These are phyloP conservation scores for Amphirosellinia nigrospora DNA, from an alignment of 495 filamentous ascomycete genomes.

Conservation along the genomic window DNA sequence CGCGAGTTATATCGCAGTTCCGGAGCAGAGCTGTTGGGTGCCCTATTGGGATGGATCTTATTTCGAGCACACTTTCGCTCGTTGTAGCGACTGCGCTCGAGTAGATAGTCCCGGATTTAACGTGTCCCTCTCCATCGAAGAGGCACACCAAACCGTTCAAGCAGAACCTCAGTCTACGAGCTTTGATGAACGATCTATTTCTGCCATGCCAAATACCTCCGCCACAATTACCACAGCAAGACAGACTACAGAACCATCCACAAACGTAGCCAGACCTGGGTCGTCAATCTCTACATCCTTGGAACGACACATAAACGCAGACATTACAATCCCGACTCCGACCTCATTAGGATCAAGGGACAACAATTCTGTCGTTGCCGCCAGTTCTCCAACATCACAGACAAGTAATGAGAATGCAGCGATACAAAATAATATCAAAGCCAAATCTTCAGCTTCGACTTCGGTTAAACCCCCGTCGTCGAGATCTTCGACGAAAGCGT, in stretches of 20 bases:
- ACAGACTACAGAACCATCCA: slow-evolving; percentile 28
- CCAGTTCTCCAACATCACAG: slow-evolving; percentile 30
- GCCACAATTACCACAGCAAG: slow-evolving; percentile 27
- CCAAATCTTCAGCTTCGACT: slow-evolving; percentile 32
- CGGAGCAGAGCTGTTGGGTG: slow-evolving; percentile 32
- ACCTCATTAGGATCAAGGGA: slow-evolving; percentile 27
- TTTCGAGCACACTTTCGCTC: slow-evolving; percentile 27
- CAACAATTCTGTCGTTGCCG: slow-evolving; percentile 26
- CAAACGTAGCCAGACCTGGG: slow-evolving; percentile 28
- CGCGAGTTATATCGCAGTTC: slow-evolving; percentile 22
- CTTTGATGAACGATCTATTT: slow-evolving; percentile 22
- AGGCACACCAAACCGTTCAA: slow-evolving; percentile 10
- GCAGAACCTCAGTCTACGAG: slow-evolving; percentile 22
- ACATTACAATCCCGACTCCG: slow-evolving; percentile 22
- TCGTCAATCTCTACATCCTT: slow-evolving; percentile 24
- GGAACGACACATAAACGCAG: slow-evolving; percentile 25
- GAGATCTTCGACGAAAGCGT: slow-evolving; percentile 20
- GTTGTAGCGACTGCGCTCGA: slow-evolving; percentile 34
- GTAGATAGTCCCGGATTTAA: slow-evolving; percentile 24
- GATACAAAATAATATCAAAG: slow-evolving; percentile 27
- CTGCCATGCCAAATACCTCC: slow-evolving; percentile 25
- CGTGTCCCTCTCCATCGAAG: neutral
- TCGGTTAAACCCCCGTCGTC: slow-evolving; percentile 36
- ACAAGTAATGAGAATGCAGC: slow-evolving; percentile 35
- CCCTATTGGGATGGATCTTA: slow-evolving; percentile 37